Evolutionary conservation across 768 basidiomycete species (phyloP).

Genomic region (Kwoniella newhampshirensis): DNA sequence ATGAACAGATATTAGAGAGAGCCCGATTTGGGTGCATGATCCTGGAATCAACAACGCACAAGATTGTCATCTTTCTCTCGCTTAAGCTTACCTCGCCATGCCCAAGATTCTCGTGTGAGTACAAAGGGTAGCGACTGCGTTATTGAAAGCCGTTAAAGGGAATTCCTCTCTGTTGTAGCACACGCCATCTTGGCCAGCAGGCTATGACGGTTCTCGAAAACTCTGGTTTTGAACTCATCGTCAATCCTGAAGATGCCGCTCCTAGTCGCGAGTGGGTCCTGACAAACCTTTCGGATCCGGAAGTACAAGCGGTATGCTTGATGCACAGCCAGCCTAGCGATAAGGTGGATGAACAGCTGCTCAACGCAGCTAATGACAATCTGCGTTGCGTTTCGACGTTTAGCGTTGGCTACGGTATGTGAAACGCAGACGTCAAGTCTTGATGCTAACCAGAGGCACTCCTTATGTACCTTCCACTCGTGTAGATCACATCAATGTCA

Average conservation of each 20-base stretch:
- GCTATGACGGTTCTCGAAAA: constrained; percentile 38
- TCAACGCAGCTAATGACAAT: constrained; percentile 59
- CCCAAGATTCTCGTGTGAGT: constrained; percentile 28
- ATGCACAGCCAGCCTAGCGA: constrained; percentile 32
- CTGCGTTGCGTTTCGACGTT: constrained; percentile 87
- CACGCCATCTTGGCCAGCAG: constrained; percentile 42
- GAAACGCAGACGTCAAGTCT: background rate
- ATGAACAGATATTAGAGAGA: no score
- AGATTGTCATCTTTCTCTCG: no score
- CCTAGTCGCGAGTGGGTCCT: constrained; percentile 22
- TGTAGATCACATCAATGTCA: constrained; percentile 78
- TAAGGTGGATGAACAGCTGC: constrained; percentile 71
- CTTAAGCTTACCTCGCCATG: constrained; percentile 4
- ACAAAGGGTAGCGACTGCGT: background rate
- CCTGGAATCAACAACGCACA: no score
- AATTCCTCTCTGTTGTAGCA: constrained; percentile 24
- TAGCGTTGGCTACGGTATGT: constrained; percentile 54
- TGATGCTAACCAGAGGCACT: no score
- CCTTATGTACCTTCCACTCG: background rate
- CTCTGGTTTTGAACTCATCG: constrained; percentile 54
- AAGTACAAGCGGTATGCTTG: constrained; percentile 18
- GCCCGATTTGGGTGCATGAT: constrained; percentile 8
- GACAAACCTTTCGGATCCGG: constrained; percentile 28
- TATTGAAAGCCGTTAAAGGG: background rate
- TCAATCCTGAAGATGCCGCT: constrained; percentile 57